phyloP scores from a whole-genome alignment of 2,329 filamentous ascomycete genomes.

The Bipolaris gigantea region DNA sequence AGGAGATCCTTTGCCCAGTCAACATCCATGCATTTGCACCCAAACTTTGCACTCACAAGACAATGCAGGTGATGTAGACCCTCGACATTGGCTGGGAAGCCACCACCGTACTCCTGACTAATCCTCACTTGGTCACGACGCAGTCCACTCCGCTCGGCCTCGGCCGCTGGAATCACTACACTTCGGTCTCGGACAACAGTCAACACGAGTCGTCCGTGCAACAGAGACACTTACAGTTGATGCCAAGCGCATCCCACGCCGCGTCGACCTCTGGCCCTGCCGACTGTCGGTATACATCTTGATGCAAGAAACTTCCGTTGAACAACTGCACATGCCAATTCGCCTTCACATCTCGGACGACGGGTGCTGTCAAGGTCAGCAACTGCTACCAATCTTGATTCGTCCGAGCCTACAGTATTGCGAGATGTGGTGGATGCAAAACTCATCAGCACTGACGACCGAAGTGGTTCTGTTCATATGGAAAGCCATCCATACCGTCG shows the following conservation, averaged over 20 bases:
- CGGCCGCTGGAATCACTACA: conserved; percentile 53
- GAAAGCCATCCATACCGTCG: conserved; percentile 20
- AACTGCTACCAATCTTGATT: neutral
- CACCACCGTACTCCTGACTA: conserved; percentile 58
- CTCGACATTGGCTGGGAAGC: conserved; percentile 61
- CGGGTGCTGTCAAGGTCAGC: conserved; percentile 28
- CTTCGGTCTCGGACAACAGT: conserved; percentile 30
- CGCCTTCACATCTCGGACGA: conserved; percentile 47
- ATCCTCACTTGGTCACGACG: conserved; percentile 59
- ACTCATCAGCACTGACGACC: conserved; percentile 25
- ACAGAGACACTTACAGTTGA: conserved; percentile 51
- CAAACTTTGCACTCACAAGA: conserved; percentile 45
- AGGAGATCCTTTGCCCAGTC: conserved; percentile 56
- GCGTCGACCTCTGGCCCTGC: conserved; percentile 58
- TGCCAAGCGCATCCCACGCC: conserved; percentile 58
- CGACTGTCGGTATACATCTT: conserved; percentile 56
- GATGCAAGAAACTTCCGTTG: conserved; percentile 60
- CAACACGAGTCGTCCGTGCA: neutral
- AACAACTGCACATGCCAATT: conserved; percentile 51
- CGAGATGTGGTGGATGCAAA: conserved; percentile 35
- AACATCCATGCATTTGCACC: conserved; percentile 5
- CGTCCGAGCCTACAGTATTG: conserved; percentile 31
- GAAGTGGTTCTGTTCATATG: conserved; percentile 14
- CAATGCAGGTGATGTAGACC: conserved; percentile 63
- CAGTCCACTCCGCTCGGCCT: conserved; percentile 57